These are phyloP conservation scores for Litsea cubeba DNA, from an alignment of 164 flowering plant genomes.

Conservation along the genomic window DNA sequence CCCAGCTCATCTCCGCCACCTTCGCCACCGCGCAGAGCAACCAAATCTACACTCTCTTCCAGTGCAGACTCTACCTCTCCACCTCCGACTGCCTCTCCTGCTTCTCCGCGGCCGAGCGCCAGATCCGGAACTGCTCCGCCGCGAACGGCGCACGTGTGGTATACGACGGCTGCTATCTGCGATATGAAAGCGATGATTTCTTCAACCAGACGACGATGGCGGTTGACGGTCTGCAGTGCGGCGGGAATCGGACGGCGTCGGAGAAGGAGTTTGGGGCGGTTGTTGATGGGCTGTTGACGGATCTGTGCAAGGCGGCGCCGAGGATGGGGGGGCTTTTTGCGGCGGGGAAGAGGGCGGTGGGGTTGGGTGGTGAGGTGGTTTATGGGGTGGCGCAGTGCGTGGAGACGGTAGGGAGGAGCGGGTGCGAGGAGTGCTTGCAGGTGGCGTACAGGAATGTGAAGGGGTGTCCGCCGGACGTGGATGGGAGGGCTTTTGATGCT, in stretches of 20 bases:
- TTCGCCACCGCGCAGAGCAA: slow-evolving; percentile 38
- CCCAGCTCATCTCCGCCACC: slow-evolving; percentile 2
- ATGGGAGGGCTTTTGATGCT: slow-evolving; percentile 46
- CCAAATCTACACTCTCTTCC: slow-evolving; percentile 38
- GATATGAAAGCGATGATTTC: slow-evolving; percentile 50
- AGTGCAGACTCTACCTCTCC: slow-evolving; percentile 46
- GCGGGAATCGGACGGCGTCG: slow-evolving; percentile 31
- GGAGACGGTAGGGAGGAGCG: slow-evolving; percentile 24
- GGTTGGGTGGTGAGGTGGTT: slow-evolving; percentile 9
- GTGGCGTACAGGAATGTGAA: slow-evolving; percentile 30
- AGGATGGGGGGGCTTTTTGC: slow-evolving; percentile 34
- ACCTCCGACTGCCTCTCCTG: slow-evolving; percentile 36
- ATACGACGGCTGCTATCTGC: slow-evolving; percentile 51
- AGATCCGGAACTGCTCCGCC: slow-evolving; percentile 38
- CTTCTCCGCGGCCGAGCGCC: slow-evolving; percentile 23
- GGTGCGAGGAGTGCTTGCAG: slow-evolving; percentile 45
- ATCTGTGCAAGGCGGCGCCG: slow-evolving; percentile 38
- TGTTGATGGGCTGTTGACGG: slow-evolving; percentile 16
- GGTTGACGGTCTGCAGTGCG: slow-evolving; percentile 18
- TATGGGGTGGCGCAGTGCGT: slow-evolving; percentile 60
- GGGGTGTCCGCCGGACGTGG: slow-evolving; percentile 34
- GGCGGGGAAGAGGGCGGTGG: slow-evolving; percentile 22
- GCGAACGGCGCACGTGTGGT: slow-evolving; percentile 47
- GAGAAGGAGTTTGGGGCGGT: slow-evolving; percentile 12
- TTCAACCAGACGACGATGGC: slow-evolving; percentile 37